Conservation (phyloP, 2,329 filamentous ascomycete species). For the Neonectria ditissima region DNA sequence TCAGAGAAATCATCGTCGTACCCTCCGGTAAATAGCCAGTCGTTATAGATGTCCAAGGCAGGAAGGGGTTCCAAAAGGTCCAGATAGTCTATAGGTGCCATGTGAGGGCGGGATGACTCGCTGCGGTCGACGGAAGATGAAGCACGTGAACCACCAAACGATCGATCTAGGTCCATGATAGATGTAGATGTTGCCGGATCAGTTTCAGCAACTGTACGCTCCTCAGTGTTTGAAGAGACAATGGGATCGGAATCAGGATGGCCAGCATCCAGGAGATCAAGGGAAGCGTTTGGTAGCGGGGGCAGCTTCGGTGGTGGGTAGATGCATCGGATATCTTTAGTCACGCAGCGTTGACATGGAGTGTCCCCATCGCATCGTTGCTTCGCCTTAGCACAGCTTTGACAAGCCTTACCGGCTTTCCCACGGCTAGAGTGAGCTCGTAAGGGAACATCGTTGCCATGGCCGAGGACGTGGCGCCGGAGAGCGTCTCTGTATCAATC, state of each 20-base stretch:
- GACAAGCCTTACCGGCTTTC: neutral
- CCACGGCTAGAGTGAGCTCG: neutral
- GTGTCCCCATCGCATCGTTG: conserved; percentile 1
- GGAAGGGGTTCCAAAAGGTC: neutral
- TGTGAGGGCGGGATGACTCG: neutral
- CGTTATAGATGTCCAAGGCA: neutral
- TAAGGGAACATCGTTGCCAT: neutral
- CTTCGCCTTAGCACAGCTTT: neutral
- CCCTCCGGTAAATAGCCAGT: neutral
- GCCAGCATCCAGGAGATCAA: no score
- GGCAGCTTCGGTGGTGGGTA: neutral
- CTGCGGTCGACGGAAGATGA: neutral
- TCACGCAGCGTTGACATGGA: neutral
- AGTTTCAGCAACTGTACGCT: neutral
- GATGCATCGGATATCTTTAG: neutral
- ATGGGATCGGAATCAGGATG: no score
- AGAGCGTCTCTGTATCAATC: neutral
- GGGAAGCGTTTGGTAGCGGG: neutral
- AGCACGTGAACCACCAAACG: neutral
- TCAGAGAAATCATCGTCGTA: neutral
- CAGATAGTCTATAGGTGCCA: neutral
- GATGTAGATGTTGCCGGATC: neutral
- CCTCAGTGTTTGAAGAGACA: no score
- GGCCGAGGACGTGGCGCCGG: neutral
- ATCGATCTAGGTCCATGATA: neutral